These are phyloP conservation scores for Russula sp. DNA, from an alignment of 768 basidiomycete genomes.

Conservation along the genomic window DNA sequence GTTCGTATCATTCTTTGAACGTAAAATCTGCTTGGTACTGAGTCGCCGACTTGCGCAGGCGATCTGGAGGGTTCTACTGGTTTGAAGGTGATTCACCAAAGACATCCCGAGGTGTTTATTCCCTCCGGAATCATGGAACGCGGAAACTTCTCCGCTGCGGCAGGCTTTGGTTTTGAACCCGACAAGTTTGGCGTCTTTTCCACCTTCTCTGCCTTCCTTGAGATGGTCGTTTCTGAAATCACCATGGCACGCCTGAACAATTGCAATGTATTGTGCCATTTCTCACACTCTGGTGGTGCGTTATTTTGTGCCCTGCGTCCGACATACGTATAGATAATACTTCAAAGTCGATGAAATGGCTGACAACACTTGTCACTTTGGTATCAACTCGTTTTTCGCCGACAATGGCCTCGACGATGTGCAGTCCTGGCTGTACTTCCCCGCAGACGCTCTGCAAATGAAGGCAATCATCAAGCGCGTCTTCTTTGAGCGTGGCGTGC, in stretches of 20 bases:
- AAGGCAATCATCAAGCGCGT: conserved; percentile 67
- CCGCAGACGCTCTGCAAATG: conserved; percentile 83
- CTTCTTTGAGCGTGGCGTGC: conserved; percentile 79
- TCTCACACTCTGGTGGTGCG: conserved; percentile 83
- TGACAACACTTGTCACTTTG: conserved; percentile 61
- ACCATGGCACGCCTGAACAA: conserved; percentile 92
- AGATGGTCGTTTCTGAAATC: conserved; percentile 86
- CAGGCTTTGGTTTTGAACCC: conserved; percentile 80
- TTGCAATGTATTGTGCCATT: conserved; percentile 85
- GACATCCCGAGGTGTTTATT: conserved; percentile 84
- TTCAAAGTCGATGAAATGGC: conserved; percentile 45
- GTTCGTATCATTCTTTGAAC: conserved; percentile 41
- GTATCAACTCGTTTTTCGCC: conserved; percentile 82
- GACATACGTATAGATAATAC: neutral
- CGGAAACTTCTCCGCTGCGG: conserved; percentile 79
- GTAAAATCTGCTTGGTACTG: conserved; percentile 10
- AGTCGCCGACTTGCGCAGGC: conserved; percentile 41
- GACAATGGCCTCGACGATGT: conserved; percentile 84
- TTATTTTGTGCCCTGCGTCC: neutral
- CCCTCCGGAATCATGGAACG: conserved; percentile 87
- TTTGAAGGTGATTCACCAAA: conserved; percentile 82
- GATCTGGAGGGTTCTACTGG: conserved; percentile 90
- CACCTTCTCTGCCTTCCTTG: conserved; percentile 88
- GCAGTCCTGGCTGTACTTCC: conserved; percentile 82
- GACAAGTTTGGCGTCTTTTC: conserved; percentile 87